Base-by-base conservation (phyloP, 805 yeast genomes). In the Spathaspora passalidarum region DNA sequence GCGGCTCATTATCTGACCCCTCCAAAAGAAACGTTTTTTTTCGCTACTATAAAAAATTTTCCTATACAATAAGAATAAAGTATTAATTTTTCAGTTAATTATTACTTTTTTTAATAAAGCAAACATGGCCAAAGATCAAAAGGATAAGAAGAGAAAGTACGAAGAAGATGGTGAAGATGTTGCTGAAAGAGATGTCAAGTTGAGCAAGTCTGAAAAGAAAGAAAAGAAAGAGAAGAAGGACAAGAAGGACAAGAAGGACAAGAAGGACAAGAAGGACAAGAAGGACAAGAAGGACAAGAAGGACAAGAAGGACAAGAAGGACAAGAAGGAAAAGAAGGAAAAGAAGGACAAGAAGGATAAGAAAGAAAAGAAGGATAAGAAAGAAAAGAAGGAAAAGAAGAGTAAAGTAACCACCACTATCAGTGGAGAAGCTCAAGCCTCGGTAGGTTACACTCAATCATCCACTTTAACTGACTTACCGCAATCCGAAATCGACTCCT, bases 401-500 rank as follows among this genome's bases (percentile, higher is more conserved):
- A 57, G 50, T n/a, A 53, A 56, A 47, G 50, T 51, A 18, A 44
- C 51, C 25, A 29, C 49, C 5, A 42, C 51, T 11, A 34, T 42
- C 18, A 26, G 52, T 13, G 52, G 52, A 32, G 32, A 50, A 16
- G 51, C 60, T 21, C 40, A 32, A 23, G 40, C 54, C 5, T 42
- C 49, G 14, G 44, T 35, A 13, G 58, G 55, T 34, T 75, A 76
- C 50, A 57, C 55, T 8, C 76, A 78, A 56, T 68, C 72, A 11
- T 56, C 63, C 13, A 67, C 68, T 13, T 62, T 76, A 42, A 51
- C 74, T 13, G 51, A 61, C 16, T 60, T 73, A 36, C 70, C 84
- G 5, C 78, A 78, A 52, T 59, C 76, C 5, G 88, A 82, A 7
- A 68, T 86, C 46, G 83, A 80, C 40, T 65, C 70, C 6, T 94